Evolutionary conservation across 2,329 filamentous ascomycete genomes (phyloP).

Genomic region (Arthrobotrys entomopaga): DNA sequence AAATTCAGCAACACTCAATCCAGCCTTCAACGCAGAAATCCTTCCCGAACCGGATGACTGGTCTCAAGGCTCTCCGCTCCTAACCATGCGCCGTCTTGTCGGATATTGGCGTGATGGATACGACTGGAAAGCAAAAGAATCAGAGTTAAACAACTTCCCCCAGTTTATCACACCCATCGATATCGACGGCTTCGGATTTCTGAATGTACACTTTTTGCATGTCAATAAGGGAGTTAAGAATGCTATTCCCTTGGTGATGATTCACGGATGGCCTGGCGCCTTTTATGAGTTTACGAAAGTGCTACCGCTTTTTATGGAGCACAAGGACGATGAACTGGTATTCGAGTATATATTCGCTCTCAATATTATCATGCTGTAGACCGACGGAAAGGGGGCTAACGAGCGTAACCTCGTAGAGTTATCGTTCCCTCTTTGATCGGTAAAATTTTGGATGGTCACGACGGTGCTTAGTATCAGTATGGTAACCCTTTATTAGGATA

Average conservation of each 20-base stretch:
- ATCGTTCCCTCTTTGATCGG: slow-evolving; percentile 45
- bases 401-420: slow-evolving; percentile 7
- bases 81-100: slow-evolving; percentile 60
- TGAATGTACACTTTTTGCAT: slow-evolving; percentile 74
- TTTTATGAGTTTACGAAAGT: slow-evolving; percentile 75
- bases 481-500: slow-evolving; percentile 20
- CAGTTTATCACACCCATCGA: slow-evolving; percentile 69
- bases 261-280: slow-evolving; percentile 77
- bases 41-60: slow-evolving; percentile 25
- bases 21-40: slow-evolving; percentile 27
- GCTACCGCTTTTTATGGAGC: slow-evolving; percentile 62
- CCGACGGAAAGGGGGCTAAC: background rate
- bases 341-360: slow-evolving; percentile 23
- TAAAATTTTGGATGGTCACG: background rate
- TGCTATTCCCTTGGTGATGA: slow-evolving; percentile 74
- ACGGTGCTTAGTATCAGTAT: background rate
- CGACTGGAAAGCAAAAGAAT: slow-evolving; percentile 72
- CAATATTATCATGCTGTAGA: background rate
- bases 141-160: slow-evolving; percentile 69
- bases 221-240: slow-evolving; percentile 66
- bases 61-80: slow-evolving; percentile 56
- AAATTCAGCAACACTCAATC: background rate
- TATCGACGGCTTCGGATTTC: slow-evolving; percentile 69
- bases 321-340: slow-evolving; percentile 5
- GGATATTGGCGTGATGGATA: slow-evolving; percentile 64